These are phyloP conservation scores for Centella asiatica DNA, from an alignment of 129 eudicot species.

Conservation along the genomic window DNA sequence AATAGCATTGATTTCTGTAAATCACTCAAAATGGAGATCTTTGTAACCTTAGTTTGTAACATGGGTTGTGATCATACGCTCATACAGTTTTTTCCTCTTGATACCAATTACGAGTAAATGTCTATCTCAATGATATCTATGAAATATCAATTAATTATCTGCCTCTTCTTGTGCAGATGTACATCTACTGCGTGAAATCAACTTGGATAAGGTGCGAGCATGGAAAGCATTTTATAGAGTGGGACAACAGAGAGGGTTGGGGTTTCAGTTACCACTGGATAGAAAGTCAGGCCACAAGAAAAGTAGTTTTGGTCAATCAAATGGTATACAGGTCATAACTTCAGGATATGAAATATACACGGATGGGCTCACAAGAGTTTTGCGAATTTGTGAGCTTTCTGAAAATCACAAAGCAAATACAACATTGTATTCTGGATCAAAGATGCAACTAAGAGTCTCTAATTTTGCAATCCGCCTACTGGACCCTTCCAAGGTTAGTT, in stretches of 20 bases:
- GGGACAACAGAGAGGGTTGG: conserved; percentile 57
- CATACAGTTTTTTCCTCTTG: no score
- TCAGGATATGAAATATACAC: conserved; percentile 80
- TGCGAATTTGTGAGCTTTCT: conserved; percentile 70
- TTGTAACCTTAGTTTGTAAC: no score
- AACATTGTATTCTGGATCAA: conserved; percentile 41
- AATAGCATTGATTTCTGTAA: no score
- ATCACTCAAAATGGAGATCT: no score
- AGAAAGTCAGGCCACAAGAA: conserved; percentile 39
- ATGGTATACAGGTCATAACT: conserved; percentile 38
- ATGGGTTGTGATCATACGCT: no score
- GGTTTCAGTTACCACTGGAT: conserved; percentile 43
- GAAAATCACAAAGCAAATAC: conserved; percentile 50
- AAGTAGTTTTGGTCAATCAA: conserved; percentile 27
- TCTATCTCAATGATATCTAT: background rate
- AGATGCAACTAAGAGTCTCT: conserved; percentile 61
- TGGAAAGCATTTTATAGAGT: conserved; percentile 83
- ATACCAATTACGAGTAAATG: no score
- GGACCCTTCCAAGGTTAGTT: conserved; percentile 54
- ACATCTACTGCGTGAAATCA: conserved; percentile 75
- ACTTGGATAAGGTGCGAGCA: conserved; percentile 79
- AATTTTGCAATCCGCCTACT: conserved; percentile 51
- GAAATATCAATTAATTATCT: background rate
- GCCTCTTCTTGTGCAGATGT: conserved; percentile 37
- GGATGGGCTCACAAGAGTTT: conserved; percentile 84